phyloP scores from a whole-genome alignment of 805 yeast species.

The Ogataea chonburiensis region DNA sequence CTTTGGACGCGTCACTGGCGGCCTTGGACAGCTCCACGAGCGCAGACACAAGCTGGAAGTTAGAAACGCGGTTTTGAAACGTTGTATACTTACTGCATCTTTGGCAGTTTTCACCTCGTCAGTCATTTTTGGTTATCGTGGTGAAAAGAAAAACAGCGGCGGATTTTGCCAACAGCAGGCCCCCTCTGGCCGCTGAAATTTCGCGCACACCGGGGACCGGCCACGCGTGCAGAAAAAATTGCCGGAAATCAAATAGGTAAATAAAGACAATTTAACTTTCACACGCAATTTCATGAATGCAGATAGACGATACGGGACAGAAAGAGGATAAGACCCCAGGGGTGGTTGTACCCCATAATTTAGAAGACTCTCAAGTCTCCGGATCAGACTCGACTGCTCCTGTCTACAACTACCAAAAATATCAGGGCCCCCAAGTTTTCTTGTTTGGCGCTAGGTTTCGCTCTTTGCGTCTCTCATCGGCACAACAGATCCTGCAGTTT shows the following conservation, averaged over 20 bases:
- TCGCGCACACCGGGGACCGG: constrained; percentile 15
- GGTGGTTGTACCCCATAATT: too few species aligned
- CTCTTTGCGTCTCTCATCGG: constrained; percentile 31
- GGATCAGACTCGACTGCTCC: constrained; percentile 1
- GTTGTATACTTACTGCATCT: constrained; percentile 29
- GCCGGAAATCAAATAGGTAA: constrained; percentile 1
- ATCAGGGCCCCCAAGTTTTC: constrained; percentile 40
- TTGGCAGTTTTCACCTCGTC: constrained; percentile 32
- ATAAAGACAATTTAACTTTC: constrained; percentile 3
- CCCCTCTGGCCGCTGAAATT: constrained; percentile 10
- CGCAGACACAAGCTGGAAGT: constrained; percentile 64
- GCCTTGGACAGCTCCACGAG: constrained; percentile 80
- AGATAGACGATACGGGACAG: not conserved
- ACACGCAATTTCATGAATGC: constrained; percentile 7
- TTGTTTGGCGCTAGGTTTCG: constrained; percentile 67
- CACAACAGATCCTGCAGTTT: constrained; percentile 10
- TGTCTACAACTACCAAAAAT: constrained; percentile 44
- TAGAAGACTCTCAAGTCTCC: not conserved
- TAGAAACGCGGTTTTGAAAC: constrained; percentile 14
- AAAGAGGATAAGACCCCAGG: too few species aligned
- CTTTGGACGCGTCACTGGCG: constrained; percentile 81
- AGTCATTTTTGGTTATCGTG: constrained; percentile 19
- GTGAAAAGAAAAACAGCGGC: constrained; percentile 13
- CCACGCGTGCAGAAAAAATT: constrained; percentile 5
- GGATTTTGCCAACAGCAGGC: constrained; percentile 9